Evolutionary conservation across 2,329 filamentous ascomycete species (phyloP).

Genomic region (Cladosporium oxysporum): DNA sequence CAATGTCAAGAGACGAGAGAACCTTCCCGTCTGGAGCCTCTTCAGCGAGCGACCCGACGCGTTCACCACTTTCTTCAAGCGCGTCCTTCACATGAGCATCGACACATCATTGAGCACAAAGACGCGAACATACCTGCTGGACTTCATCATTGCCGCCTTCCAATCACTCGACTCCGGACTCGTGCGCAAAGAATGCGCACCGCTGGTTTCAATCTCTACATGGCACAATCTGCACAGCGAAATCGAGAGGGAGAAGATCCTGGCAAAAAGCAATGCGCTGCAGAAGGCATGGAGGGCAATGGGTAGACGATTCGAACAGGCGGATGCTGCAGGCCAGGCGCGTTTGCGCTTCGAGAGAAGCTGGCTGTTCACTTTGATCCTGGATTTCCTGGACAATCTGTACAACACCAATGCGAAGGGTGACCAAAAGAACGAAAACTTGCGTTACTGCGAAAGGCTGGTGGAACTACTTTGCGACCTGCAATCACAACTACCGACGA

Average conservation of each 20-base stretch:
- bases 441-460: conserved; percentile 89
- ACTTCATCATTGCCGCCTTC: conserved; percentile 87
- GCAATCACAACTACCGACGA: conserved; percentile 88
- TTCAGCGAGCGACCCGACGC: conserved; percentile 77
- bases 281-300: conserved; percentile 90
- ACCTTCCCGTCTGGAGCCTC: conserved; percentile 81
- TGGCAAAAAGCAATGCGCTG: conserved; percentile 73
- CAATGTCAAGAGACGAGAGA: conserved; percentile 85
- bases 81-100: conserved; percentile 82
- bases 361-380: conserved; percentile 84
- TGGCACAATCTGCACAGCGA: conserved; percentile 92
- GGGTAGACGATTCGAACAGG: conserved; percentile 81
- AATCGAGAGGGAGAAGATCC: conserved; percentile 67
- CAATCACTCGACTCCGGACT: conserved; percentile 87
- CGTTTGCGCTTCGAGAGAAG: conserved; percentile 86
- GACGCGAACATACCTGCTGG: conserved; percentile 75
- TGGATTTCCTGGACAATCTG: conserved; percentile 78
- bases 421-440: conserved; percentile 51
- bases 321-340: conserved; percentile 76
- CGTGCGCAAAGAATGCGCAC: conserved; percentile 93
- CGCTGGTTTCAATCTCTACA: conserved; percentile 88
- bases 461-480: conserved; percentile 87
- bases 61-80: conserved; percentile 87
- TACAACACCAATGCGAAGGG: conserved; percentile 52
- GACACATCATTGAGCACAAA: conserved; percentile 47